Conservation (phyloP, 2,329 filamentous ascomycete genomes). For the Dichotomopilus funicola region DNA sequence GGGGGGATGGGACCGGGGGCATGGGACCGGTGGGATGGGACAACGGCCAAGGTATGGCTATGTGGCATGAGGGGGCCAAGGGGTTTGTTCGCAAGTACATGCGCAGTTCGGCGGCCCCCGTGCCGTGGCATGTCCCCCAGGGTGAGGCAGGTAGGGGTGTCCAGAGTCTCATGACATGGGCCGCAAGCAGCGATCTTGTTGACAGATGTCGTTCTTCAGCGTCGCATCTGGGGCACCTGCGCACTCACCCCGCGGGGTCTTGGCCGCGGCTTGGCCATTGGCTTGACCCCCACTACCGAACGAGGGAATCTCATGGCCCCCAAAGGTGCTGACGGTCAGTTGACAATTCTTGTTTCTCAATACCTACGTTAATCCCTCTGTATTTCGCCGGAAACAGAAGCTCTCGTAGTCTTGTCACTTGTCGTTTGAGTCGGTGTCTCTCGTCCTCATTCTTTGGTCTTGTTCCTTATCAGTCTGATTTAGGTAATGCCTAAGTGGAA, state of each 20-base stretch:
- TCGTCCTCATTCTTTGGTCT: neutral
- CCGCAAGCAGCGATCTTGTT: conserved; percentile 3
- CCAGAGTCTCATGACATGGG: conserved; percentile 4
- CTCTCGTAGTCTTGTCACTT: conserved; percentile 5
- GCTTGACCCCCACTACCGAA: conserved; percentile 10
- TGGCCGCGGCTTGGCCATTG: conserved; percentile 2
- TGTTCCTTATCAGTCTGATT: conserved; percentile 23
- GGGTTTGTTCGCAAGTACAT: neutral
- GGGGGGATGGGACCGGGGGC: neutral
- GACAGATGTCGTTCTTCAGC: neutral
- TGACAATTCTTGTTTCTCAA: conserved; percentile 1
- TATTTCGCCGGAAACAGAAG: neutral
- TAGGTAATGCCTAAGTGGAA: conserved; percentile 20
- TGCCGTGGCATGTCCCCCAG: too few relatives aligned
- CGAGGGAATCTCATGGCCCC: neutral
- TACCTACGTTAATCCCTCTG: conserved; percentile 1
- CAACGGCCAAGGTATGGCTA: neutral
- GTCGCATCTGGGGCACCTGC: neutral
- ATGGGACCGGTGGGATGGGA: neutral
- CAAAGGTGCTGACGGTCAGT: neutral
- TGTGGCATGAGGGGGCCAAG: too few relatives aligned
- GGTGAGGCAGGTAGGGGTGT: neutral
- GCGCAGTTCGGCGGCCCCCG: neutral
- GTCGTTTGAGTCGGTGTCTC: neutral
- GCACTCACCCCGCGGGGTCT: conserved; percentile 3